Base-by-base conservation (phyloP, 352 stramenopile species). In the Pythium insidiosum region DNA sequence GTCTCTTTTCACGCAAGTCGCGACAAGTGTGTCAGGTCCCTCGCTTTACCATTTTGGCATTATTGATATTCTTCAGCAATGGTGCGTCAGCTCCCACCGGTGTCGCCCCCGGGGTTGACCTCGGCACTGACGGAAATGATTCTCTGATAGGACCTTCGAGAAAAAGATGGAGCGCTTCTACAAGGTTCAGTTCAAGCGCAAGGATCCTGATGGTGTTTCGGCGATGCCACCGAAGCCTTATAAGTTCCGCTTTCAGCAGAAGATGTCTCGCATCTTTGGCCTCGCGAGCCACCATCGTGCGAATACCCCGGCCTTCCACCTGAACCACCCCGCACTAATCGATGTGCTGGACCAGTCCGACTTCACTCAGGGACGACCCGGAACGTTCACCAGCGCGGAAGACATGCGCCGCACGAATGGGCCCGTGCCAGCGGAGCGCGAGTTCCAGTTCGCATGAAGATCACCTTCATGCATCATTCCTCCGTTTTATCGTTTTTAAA, bases 161-260 rank as follows among this genome's bases (percentile, higher is more conserved):
- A 96, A 96, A 61, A 90, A 90, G 45, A 76, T 91, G 61, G 86
- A 96, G 57, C 74, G 84, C 3, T 94, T 94, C 51, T 94, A 92
- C 69, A 96, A 96, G 64, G 78, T 69, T 36, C 69, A 81, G 45
- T 56, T 95, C 47, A 93, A 94, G 61, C 78, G 78, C 6, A 92
- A 92, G 56, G 81, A 94, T 51, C 65, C 77, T 0, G 79, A 94
- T 41, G 85, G 85, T 15, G 76, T 96, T 35, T 94, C 79, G 2
- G 85, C 85, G 13, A 73, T 94, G 57, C 77, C 83, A 9, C 84
- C 85, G 5, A 91, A 93, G 61, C 78, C 80, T 22, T 96, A 96
- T 58, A 92, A 90, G 60, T 88, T 92, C 54, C 84, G 85, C 2
- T 96, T 96, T 56, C 82, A 94, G 63, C 79, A 94, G 50, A 90